Conservation (phyloP, 192 early-diverging fungal genomes). For the Phycomyces nitens region DNA sequence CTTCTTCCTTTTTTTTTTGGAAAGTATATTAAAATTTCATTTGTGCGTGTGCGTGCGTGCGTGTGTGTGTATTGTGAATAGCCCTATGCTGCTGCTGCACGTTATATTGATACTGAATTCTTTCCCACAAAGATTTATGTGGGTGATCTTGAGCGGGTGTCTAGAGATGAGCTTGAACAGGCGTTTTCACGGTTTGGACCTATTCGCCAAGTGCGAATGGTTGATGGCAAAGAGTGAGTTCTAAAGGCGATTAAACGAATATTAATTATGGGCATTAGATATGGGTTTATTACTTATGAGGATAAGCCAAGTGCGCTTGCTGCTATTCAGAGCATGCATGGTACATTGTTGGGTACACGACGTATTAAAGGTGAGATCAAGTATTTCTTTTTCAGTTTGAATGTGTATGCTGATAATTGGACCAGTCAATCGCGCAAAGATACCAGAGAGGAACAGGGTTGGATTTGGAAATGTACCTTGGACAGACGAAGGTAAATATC, state of each 20-base stretch:
- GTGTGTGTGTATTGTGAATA: not conserved
- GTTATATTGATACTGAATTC: constrained; percentile 50
- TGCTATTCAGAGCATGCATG: constrained; percentile 47
- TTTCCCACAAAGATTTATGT: constrained; percentile 51
- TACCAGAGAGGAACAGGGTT: constrained; percentile 49
- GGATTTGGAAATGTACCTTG: constrained; percentile 52
- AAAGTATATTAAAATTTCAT: too few species aligned
- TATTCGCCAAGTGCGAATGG: constrained; percentile 44
- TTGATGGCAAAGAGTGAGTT: constrained; percentile 47
- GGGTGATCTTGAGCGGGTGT: constrained; percentile 38
- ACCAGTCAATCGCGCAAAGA: constrained; percentile 48
- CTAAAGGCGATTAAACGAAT: not conserved
- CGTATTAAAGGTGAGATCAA: constrained; percentile 29
- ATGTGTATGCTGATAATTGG: constrained; percentile 1
- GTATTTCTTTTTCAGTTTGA: not conserved
- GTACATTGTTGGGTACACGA: constrained; percentile 34
- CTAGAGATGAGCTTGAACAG: constrained; percentile 23
- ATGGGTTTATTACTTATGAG: constrained; percentile 48
- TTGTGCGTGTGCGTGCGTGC: too few species aligned
- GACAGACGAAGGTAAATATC: constrained; percentile 49
- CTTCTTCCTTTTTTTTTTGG: not conserved
- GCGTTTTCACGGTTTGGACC: constrained; percentile 44
- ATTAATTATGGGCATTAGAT: constrained; percentile 19
- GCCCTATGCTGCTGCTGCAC: constrained; percentile 44
- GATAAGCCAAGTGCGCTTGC: constrained; percentile 35